A percentile compares a stretch with the other conserved stretches of the same genome.
Evolutionary conservation across 768 basidiomycete species (phyloP).

Genomic region (Agaricus subrufescens): DNA sequence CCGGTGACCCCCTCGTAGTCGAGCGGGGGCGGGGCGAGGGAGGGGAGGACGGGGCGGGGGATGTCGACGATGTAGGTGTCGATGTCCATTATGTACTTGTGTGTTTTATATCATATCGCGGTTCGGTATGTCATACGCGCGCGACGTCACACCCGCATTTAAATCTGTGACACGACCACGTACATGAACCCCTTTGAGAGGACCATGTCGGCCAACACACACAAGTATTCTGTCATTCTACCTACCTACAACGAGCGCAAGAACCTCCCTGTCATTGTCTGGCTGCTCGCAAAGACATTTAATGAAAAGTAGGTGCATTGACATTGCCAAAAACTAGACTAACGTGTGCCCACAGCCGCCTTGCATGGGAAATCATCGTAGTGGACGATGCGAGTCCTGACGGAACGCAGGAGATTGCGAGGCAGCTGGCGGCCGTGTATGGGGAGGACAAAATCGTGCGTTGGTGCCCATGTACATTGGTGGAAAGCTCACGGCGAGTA

Average conservation of each 20-base stretch:
- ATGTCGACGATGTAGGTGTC: constrained; percentile 4
- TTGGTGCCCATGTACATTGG: background rate
- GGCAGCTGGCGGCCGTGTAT: constrained; percentile 71
- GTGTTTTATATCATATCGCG: too few relatives aligned
- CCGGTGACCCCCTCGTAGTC: constrained; percentile 51
- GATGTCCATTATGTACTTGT: background rate
- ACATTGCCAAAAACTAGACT: constrained; percentile 11
- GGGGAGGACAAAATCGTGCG: constrained; percentile 79
- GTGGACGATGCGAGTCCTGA: constrained; percentile 94
- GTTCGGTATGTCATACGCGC: too few relatives aligned
- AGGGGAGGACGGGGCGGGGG: constrained; percentile 12
- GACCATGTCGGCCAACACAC: constrained; percentile 46
- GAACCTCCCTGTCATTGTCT: constrained; percentile 84
- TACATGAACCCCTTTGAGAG: constrained; percentile 67
- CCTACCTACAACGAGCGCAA: constrained; percentile 94
- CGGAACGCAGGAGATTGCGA: constrained; percentile 86
- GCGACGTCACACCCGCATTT: constrained; percentile 6
- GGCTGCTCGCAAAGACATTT: constrained; percentile 79
- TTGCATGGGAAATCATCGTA: constrained; percentile 85
- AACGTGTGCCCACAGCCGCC: constrained; percentile 37
- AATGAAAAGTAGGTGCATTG: constrained; percentile 57
- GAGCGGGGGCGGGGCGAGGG: constrained; percentile 17
- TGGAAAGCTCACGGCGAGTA: background rate
- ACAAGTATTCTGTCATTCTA: constrained; percentile 89
- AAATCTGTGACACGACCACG: too few relatives aligned